A percentile compares a stretch with the other conserved stretches of the same genome.
phyloP scores from a whole-genome alignment of 495 filamentous ascomycete species.

The Cercophora sp. region DNA sequence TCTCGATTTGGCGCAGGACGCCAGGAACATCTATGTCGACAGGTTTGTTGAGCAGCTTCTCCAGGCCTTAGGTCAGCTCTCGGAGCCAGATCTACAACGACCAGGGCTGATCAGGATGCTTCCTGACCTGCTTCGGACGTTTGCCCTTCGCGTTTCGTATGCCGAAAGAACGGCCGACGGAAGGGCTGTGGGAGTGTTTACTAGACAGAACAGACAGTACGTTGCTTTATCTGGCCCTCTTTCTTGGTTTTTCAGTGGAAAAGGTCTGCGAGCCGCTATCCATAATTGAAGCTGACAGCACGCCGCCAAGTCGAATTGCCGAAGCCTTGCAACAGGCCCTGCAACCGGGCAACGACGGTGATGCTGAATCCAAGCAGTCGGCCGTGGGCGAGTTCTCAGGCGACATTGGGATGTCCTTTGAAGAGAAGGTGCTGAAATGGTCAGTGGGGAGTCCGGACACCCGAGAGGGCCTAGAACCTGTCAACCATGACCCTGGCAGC shows the following conservation, averaged over 20 bases:
- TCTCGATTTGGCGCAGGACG: background rate
- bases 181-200: background rate
- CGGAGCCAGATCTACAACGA: background rate
- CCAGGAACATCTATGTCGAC: background rate
- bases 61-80: background rate
- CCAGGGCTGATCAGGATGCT: background rate
- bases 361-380: background rate
- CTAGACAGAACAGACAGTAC: conserved; percentile 5
- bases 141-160: conserved; percentile 1
- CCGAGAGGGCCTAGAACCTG: background rate
- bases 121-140: conserved; percentile 2
- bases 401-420: background rate
- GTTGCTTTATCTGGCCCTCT: background rate
- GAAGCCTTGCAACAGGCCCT: background rate
- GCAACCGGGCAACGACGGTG: background rate
- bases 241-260: background rate
- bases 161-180: background rate
- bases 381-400: background rate
- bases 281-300: background rate
- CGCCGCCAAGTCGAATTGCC: background rate
- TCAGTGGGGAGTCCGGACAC: background rate
- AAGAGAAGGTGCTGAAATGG: background rate
- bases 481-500: background rate
- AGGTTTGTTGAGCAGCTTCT: background rate
- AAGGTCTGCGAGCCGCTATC: background rate